These are phyloP conservation scores for Coemansia sp. DNA, from an alignment of 192 early-diverging fungal species.

Conservation along the genomic window DNA sequence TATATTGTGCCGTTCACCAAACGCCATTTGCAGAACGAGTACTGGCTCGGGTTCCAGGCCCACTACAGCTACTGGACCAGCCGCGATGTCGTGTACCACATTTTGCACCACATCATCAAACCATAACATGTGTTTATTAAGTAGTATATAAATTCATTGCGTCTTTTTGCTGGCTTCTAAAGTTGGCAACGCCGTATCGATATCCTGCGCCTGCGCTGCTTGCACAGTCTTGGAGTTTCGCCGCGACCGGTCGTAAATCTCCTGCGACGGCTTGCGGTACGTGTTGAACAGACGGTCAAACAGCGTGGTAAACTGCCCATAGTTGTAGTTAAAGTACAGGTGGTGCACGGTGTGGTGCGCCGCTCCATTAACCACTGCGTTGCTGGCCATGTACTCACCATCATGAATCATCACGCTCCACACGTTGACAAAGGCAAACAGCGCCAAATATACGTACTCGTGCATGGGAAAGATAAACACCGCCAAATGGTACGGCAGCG, in stretches of 20 bases:
- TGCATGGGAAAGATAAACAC: slow-evolving; percentile 91
- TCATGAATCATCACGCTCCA: slow-evolving; percentile 99
- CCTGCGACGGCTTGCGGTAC: slow-evolving; percentile 65
- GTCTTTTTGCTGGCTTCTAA: slow-evolving; percentile 29
- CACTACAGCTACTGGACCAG: slow-evolving; percentile 55
- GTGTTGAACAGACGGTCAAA: slow-evolving; percentile 78
- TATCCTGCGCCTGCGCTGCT: slow-evolving; percentile 62
- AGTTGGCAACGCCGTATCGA: slow-evolving; percentile 52
- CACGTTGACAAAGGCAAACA: slow-evolving; percentile 86
- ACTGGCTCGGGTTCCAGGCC: slow-evolving; percentile 52
- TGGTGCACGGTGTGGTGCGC: slow-evolving; percentile 99
- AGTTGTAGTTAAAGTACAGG: slow-evolving; percentile 99
- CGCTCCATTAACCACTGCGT: slow-evolving; percentile 75
- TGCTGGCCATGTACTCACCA: slow-evolving; percentile 74
- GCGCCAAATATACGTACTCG: slow-evolving; percentile 80
- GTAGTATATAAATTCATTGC: neutral
- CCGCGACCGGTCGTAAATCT: slow-evolving; percentile 63
- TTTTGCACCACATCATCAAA: slow-evolving; percentile 38
- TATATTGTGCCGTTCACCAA: slow-evolving; percentile 52
- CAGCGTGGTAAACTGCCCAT: slow-evolving; percentile 97
- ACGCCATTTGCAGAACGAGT: slow-evolving; percentile 49
- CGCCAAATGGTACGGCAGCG: slow-evolving; percentile 89
- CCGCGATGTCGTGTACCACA: slow-evolving; percentile 46
- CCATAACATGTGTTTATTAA: too few relatives aligned
- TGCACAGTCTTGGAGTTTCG: slow-evolving; percentile 65